Base-by-base conservation (phyloP, 2,329 filamentous ascomycete genomes). In the Aspergillus sp. region DNA sequence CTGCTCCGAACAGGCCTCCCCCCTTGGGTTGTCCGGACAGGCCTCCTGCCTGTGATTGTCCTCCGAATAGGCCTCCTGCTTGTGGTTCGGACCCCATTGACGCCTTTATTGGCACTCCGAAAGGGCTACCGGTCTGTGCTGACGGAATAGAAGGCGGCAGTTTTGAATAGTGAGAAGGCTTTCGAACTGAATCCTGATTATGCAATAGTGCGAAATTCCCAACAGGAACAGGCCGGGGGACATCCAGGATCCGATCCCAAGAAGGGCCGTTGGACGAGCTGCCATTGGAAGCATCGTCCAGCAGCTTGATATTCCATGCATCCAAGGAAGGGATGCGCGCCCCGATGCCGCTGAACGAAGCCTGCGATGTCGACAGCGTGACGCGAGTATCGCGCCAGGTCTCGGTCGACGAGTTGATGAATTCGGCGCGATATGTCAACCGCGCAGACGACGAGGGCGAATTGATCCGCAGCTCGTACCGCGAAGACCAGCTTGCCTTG, bases 361-460 rank as follows among this genome's bases (percentile, higher is more conserved):
- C 82, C 64, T 88, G 84, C 0, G 85, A 87, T 0, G 85, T 88
- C 3, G 86, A 88, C 5, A 89, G 79, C 0, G 80, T 80, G 39
- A 89, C 73, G 60, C 81, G 83, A 68, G 84, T 82, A 70, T 84
- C 81, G 31, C 75, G 76, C 86, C 86, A 89, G 0, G 81, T 84
- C 73, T 89, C 86, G 0, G 83, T 85, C 0, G 85, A 87, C 51
- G 75, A 75, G 71, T 89, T 89, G 56, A 79, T 81, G 52, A 88
- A 80, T 62, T 83, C 80, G 2, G 86, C 86, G 55, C 87, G 83
- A 67, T 89, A 89, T 64, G 80, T 81, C 14, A 89, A 76, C 4
- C 73, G 73, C 1, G 79, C 85, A 0, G 80, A 79, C 49, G 79
- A 80, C 19, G 71, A 77, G 0, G 81, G 79, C 1, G 86, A 86